Conservation (phyloP, 2,329 filamentous ascomycete genomes). For the Penicillium brevicompactum region DNA sequence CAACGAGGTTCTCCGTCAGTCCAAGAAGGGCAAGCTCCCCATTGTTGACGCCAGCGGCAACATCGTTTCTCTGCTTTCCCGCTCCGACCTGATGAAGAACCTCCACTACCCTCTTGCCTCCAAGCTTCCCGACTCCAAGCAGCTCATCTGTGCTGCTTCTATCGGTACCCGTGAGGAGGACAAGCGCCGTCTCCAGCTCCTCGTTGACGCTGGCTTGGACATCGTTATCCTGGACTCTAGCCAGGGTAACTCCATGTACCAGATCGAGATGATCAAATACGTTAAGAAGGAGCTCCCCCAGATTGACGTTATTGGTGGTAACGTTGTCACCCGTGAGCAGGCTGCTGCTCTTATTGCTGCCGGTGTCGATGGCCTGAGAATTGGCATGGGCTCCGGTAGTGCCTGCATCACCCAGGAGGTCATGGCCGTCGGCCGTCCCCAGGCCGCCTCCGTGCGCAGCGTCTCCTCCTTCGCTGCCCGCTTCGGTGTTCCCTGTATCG, state of each 20-base stretch:
- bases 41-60: constrained; percentile 84
- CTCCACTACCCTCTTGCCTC: constrained; percentile 94
- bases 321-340: constrained; percentile 97
- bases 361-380: constrained; percentile 92
- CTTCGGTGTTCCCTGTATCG: constrained; percentile 97
- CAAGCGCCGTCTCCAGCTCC: constrained; percentile 78
- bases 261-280: constrained; percentile 97
- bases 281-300: constrained; percentile 83
- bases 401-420: constrained; percentile 99
- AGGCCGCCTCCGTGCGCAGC: constrained; percentile 88
- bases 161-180: constrained; percentile 95
- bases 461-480: constrained; percentile 86
- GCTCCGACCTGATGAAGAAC: constrained; percentile 98
- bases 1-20: constrained; percentile 89
- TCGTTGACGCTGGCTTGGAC: constrained; percentile 93
- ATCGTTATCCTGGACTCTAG: constrained; percentile 94
- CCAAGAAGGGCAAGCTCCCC: constrained; percentile 97
- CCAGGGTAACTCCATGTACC: constrained; percentile 98
- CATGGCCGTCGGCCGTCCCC: constrained; percentile 96
- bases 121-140: constrained; percentile 95
- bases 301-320: constrained; percentile 95
- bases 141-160: constrained; percentile 91
- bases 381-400: constrained; percentile 97
- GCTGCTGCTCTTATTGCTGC: constrained; percentile 89
- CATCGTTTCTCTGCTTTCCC: constrained; percentile 86